Evolutionary conservation across 2,329 filamentous ascomycete species (phyloP).

Genomic region (Colletotrichum zoysiae): DNA sequence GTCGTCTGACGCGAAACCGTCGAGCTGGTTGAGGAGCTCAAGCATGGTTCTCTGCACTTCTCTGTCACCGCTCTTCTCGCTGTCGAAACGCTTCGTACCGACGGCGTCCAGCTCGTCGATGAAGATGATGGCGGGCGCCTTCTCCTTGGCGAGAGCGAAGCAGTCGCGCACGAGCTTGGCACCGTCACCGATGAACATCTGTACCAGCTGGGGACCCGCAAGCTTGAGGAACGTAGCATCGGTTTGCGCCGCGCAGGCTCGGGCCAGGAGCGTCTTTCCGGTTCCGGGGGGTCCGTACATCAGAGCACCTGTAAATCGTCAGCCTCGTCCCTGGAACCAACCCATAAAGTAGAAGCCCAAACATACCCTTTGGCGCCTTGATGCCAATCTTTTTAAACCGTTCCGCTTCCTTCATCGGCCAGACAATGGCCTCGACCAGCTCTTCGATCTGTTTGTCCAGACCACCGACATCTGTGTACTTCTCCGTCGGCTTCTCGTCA

Average conservation of each 20-base stretch:
- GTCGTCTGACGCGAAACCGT: conserved; percentile 97
- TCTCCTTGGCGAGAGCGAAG: conserved; percentile 98
- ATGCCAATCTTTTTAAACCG: conserved; percentile 99
- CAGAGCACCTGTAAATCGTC: conserved; percentile 77
- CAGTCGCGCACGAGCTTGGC: conserved; percentile 98
- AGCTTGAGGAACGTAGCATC: conserved; percentile 99
- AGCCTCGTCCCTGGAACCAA: conserved; percentile 32
- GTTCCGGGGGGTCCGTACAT: conserved; percentile 98
- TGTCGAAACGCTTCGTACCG: conserved; percentile 99
- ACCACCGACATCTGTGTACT: conserved; percentile 97
- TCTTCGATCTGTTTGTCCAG: conserved; percentile 99
- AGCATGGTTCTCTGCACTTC: conserved; percentile 99
- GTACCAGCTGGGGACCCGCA: conserved; percentile 95
- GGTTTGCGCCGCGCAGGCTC: conserved; percentile 96
- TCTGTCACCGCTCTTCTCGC: conserved; percentile 96
- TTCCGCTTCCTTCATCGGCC: conserved; percentile 99
- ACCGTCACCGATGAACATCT: conserved; percentile 99
- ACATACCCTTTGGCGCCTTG: conserved; percentile 95
- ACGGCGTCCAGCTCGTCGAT: conserved; percentile 98
- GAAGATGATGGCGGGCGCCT: conserved; percentile 99
- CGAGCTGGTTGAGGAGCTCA: conserved; percentile 97
- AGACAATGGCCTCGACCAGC: conserved; percentile 97
- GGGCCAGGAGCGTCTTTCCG: conserved; percentile 90
- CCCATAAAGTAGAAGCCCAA: not conserved
- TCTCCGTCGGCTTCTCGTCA: conserved; percentile 99